Evolutionary conservation across 331 rosid genomes (phyloP), one percentile per base, ranked within the genome.

Genomic region (Quercus phellos): DNA sequence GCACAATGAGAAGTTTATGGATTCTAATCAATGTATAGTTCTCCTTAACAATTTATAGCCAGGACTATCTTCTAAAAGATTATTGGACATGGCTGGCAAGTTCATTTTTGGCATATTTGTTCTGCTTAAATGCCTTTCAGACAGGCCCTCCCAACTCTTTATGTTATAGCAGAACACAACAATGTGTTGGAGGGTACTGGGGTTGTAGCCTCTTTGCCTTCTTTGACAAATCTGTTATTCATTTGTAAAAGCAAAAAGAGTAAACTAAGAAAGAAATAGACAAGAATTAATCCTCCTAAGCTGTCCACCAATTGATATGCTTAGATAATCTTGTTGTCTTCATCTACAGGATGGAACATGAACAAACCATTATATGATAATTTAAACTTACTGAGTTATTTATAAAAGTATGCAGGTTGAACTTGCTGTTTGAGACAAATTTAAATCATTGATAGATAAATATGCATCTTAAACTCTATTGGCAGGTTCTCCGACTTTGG

Each of bases 401-500:
- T 27, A 14, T 11, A 9, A 27, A 70, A 63, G 70, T 60, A 64
- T 38, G 60, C 55, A 11, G 55, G 19, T 68, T 38, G 81, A 63
- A 38, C 54, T 70, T 12, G 16, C 51, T 54, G 22, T 8, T 32
- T 51, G n/a, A 51, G 8, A 64, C n/a, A 64, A n/a, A 21, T 60
- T 21, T 18, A 11, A 16, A 26, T 13, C 4, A 43, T 53, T 58
- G 50, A 14, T 6, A 18, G 32, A 67, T 32, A 43, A 61, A 38
- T 34, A 38, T 38, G 19, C 51, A 4, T 75, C 77, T 79, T 82
- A 42, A 67, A 42, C n/a, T 77, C 35, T 51, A 50, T 76, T 86
- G 84, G 50, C 90, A 94, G 99, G 89, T 94, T 85, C 94, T 92
- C 68, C 89, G 74, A 73, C 76, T 94, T 67, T 94, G 99, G 99